Base-by-base conservation (phyloP, 768 basidiomycete species). In the Lenzites betulinus region DNA sequence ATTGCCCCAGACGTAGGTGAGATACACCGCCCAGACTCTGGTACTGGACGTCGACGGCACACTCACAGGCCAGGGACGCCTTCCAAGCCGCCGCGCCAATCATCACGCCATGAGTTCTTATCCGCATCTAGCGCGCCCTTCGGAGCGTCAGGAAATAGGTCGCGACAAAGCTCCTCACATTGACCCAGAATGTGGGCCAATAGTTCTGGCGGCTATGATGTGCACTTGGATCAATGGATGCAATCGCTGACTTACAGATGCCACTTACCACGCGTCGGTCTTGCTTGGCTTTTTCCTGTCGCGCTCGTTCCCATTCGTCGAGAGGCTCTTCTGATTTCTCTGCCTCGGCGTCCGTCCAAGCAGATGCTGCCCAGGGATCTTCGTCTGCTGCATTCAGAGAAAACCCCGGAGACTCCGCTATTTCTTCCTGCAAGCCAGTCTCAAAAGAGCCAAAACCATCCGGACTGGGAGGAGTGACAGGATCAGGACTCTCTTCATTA, bases 281-380 rank as follows among this genome's bases (percentile, higher is more conserved):
- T 66, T 83, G 78, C 60, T 78, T 79, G 63, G 81, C 81, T 65
- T 89, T 87, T 61, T 81, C 74, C 65, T 75, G 77, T 60, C 76
- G 81, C 13, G 88, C 87, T 11, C 71, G 66, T 64, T 88, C 88
- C 89, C 90, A 90, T 71, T 88, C 87, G 67, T 91, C 87, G 6
- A 75, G 69, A 7, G 70, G 67, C 44, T 76, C 73, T 7, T 71
- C 68, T 7, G 33, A 39, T 9, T 36, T 58, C 16, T 66, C 59
- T 15, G 44, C 53, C 11, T 56, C 25, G 18, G 44, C 42, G n/a
- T 57, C 57, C 0, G 36, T 60, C 74, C 74, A 76, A 12, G 73
- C 67, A 22, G 74, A 65, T 22, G 60, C 26, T 18, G 67, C 68
- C 73, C 73, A 76, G 12, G 67, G 67, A 26, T 73, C 72, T 15